phyloP scores from a whole-genome alignment of 495 filamentous ascomycete species.

The Gamarada debralockiae region DNA sequence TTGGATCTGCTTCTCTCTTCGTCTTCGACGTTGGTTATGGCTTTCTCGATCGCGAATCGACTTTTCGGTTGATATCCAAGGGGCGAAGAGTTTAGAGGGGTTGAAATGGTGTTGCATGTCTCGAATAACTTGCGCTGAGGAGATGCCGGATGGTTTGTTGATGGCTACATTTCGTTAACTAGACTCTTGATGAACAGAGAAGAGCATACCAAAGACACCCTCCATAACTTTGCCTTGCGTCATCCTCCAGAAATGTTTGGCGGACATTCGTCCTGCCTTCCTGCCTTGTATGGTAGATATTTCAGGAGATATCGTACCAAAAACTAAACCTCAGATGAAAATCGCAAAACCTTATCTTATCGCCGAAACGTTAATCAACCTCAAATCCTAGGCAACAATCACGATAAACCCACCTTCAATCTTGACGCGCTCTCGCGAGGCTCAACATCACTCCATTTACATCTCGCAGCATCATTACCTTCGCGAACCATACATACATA shows the following conservation, averaged over 20 bases:
- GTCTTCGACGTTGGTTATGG: conserved; percentile 48
- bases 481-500: no score
- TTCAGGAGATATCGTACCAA: conserved; percentile 28
- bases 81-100: conserved; percentile 69
- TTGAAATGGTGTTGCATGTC: conserved; percentile 78
- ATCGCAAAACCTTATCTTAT: not conserved
- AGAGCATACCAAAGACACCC: conserved; percentile 63
- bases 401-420: no score
- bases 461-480: no score
- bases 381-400: no score
- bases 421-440: no score
- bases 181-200: not conserved
- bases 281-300: not conserved
- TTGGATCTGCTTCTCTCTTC: conserved; percentile 50
- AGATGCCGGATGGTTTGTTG: conserved; percentile 83
- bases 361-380: not conserved
- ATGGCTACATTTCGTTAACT: conserved; percentile 56
- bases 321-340: not conserved
- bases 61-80: conserved; percentile 63
- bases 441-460: no score
- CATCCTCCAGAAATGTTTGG: conserved; percentile 35
- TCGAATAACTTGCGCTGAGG: conserved; percentile 85
- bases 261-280: conserved; percentile 9
- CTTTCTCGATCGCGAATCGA: conserved; percentile 46
- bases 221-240: conserved; percentile 62